Evolutionary conservation across 805 yeast genomes (phyloP).

Genomic region (Brettanomyces naardenensis): DNA sequence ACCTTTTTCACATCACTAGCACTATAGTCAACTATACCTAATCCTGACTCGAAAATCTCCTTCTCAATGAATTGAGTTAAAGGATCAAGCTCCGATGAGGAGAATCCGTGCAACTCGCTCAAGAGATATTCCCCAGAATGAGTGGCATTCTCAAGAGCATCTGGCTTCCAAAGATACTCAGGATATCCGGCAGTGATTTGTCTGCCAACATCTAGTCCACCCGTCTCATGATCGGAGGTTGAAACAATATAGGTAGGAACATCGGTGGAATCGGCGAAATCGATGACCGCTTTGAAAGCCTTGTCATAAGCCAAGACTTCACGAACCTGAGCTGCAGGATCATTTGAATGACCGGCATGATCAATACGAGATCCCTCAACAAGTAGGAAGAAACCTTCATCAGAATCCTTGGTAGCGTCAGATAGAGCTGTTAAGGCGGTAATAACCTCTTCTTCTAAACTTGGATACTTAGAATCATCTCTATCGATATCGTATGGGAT

Average conservation of each 20-base stretch:
- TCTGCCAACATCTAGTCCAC: conserved; percentile 84
- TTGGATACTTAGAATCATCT: conserved; percentile 52
- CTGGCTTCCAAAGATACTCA: conserved; percentile 83
- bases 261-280: conserved; percentile 60
- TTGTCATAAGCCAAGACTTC: conserved; percentile 84
- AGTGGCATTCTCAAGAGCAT: conserved; percentile 56
- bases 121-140: conserved; percentile 74
- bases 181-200: conserved; percentile 68
- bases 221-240: conserved; percentile 94
- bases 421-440: conserved; percentile 67
- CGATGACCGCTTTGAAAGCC: conserved; percentile 67
- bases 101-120: conserved; percentile 30
- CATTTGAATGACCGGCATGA: conserved; percentile 92
- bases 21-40: conserved; percentile 57
- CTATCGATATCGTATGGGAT: conserved; percentile 84
- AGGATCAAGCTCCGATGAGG: not conserved
- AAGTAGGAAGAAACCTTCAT: conserved; percentile 77
- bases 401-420: conserved; percentile 61
- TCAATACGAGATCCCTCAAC: conserved; percentile 93
- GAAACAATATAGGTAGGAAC: conserved; percentile 73
- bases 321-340: conserved; percentile 89
- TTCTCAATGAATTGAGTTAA: conserved; percentile 39
- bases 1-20: conserved; percentile 44
- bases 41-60: conserved; percentile 51
- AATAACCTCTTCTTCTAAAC: conserved; percentile 68